Evolutionary conservation across 192 early-diverging fungal species (phyloP).

Genomic region (Coemansia sp.): DNA sequence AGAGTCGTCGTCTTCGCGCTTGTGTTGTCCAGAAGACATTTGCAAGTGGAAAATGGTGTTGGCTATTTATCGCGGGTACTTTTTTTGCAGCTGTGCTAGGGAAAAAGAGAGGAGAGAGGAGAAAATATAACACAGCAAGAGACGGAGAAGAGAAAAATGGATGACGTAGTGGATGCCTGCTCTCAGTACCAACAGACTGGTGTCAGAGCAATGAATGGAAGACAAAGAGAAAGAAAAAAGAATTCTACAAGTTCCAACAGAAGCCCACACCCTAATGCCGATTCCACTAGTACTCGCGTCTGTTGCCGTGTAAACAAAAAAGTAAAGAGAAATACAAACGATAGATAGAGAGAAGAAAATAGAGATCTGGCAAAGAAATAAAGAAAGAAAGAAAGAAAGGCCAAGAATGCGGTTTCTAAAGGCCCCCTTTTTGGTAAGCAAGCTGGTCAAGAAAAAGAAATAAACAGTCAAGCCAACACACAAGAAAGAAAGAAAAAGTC

Average conservation of each 20-base stretch:
- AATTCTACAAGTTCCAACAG: slow-evolving; percentile 5
- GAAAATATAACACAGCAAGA: slow-evolving; percentile 3
- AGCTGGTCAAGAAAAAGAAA: too few species aligned
- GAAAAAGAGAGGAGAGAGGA: not conserved
- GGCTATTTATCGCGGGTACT: not conserved
- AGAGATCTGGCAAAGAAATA: slow-evolving; percentile 3
- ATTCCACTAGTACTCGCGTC: not conserved
- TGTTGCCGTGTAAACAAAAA: not conserved
- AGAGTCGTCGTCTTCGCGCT: slow-evolving; percentile 25
- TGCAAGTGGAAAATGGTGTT: not conserved
- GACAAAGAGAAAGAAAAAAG: slow-evolving; percentile 8
- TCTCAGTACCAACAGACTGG: not conserved
- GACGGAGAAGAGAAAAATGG: not conserved
- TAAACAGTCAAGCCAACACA: too few species aligned
- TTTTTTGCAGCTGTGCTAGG: not conserved
- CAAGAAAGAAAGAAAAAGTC: too few species aligned
- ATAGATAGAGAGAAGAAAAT: slow-evolving; percentile 8
- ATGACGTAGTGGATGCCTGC: not conserved
- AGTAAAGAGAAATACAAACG: slow-evolving; percentile 8
- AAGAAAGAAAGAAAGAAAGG: not conserved
- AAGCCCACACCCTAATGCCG: not conserved
- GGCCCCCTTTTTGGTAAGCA: not conserved
- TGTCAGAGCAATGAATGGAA: not conserved
- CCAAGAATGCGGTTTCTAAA: too few species aligned
- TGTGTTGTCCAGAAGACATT: slow-evolving; percentile 28